Evolutionary conservation across 306 rosid species (phyloP).

Genomic region (Boehmeria nivea): DNA sequence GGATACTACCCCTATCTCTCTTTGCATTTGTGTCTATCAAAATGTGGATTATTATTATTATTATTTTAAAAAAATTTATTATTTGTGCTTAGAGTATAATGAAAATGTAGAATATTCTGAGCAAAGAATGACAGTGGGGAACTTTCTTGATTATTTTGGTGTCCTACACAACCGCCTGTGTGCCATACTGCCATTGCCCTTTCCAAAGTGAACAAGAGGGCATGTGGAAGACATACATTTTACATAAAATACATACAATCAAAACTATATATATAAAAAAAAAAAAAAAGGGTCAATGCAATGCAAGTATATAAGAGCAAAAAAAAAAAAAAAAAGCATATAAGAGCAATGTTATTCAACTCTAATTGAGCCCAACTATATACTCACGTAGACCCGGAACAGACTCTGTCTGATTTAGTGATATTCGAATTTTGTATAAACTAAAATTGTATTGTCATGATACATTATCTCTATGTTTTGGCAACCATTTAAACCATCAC

Average conservation of each 20-base stretch:
- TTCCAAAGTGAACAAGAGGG: not conserved
- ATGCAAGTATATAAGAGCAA: no score
- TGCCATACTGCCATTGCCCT: conserved; percentile 15
- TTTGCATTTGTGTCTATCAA: not conserved
- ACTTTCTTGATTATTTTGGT: conserved; percentile 28
- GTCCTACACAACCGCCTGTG: conserved; percentile 24
- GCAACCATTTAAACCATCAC: no score
- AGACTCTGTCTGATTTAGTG: no score
- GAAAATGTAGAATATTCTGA: conserved; percentile 8
- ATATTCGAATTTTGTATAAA: no score
- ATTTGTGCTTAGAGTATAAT: not conserved
- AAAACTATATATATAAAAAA: not conserved
- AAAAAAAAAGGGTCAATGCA: no score
- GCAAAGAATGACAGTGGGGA: conserved; percentile 29
- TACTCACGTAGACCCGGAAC: no score
- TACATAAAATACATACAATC: not conserved
- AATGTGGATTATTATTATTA: not conserved
- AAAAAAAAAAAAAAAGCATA: no score
- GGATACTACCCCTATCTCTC: not conserved
- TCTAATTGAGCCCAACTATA: no score
- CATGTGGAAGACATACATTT: not conserved
- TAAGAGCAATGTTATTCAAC: no score
- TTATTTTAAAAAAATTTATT: no score
- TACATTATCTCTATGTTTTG: no score
- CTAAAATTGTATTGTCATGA: no score